Conservation (phyloP, 805 yeast genomes). For the Lipomyces chichibuensis region DNA sequence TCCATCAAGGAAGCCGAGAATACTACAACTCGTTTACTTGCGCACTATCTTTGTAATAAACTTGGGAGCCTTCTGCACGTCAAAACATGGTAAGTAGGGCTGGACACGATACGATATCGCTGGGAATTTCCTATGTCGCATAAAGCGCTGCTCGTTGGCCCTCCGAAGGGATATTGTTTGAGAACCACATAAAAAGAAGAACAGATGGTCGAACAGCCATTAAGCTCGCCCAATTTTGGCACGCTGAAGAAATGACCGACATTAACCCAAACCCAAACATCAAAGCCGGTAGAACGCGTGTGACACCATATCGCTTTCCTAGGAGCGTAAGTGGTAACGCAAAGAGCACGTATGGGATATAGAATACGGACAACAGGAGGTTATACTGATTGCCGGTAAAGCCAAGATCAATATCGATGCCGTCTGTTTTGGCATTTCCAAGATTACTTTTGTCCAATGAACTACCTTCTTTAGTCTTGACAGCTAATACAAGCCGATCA, state of each 20-base stretch:
- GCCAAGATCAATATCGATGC: slow-evolving; percentile 49
- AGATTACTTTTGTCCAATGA: slow-evolving; percentile 56
- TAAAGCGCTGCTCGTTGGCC: slow-evolving; percentile 51
- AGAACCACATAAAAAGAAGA: slow-evolving; percentile 56
- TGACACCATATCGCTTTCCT: slow-evolving; percentile 51
- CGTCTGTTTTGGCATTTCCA: slow-evolving; percentile 55
- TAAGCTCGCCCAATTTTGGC: slow-evolving; percentile 50
- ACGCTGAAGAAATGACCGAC: slow-evolving; percentile 48
- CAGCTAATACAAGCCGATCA: background rate
- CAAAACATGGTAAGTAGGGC: too few relatives aligned
- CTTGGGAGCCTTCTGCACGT: too few relatives aligned
- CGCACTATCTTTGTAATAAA: too few relatives aligned
- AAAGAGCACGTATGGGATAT: slow-evolving; percentile 51
- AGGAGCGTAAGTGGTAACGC: slow-evolving; percentile 51
- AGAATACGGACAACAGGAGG: slow-evolving; percentile 51
- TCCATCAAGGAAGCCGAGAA: too few relatives aligned
- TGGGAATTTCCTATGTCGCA: too few relatives aligned
- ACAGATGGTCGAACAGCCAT: slow-evolving; percentile 56
- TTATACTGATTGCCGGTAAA: slow-evolving; percentile 52
- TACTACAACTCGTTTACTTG: too few relatives aligned
- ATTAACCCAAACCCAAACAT: slow-evolving; percentile 53
- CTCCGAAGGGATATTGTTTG: slow-evolving; percentile 54
- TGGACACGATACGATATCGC: too few relatives aligned
- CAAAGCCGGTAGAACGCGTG: slow-evolving; percentile 50
- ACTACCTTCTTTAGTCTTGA: slow-evolving; percentile 18